Evolutionary conservation across 2,329 filamentous ascomycete species (phyloP).

Genomic region (Penicillium sp.): DNA sequence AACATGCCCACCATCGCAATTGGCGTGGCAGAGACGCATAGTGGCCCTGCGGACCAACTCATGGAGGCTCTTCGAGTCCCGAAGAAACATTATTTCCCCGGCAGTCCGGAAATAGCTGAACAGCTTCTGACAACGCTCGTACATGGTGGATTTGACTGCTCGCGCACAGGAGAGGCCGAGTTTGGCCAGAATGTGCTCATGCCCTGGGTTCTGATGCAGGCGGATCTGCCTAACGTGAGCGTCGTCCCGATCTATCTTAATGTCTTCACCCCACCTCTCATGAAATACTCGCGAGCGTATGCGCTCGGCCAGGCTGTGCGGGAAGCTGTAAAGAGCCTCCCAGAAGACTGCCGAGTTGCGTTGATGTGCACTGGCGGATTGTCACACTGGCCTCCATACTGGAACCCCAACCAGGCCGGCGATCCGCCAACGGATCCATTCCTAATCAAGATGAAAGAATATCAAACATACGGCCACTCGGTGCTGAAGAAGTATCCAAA

Average conservation of each 20-base stretch:
- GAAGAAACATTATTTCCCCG: constrained; percentile 24
- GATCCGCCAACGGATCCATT: constrained; percentile 24
- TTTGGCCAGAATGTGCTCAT: constrained; percentile 29
- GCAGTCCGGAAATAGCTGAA: constrained; percentile 24
- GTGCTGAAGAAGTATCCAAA: constrained; percentile 22
- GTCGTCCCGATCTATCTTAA: constrained; percentile 28
- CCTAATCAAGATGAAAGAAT: constrained; percentile 27
- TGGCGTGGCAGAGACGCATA: constrained; percentile 22
- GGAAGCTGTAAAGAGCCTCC: constrained; percentile 19
- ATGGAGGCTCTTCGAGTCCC: constrained; percentile 24
- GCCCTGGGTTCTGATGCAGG: constrained; percentile 28
- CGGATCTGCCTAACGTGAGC: constrained; percentile 18
- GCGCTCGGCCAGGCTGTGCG: constrained; percentile 27
- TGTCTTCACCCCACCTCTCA: constrained; percentile 27
- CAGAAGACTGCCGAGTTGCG: constrained; percentile 9
- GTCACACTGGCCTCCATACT: constrained; percentile 30
- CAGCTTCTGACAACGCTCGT: constrained; percentile 22
- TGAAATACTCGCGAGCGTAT: constrained; percentile 27
- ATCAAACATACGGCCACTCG: constrained; percentile 24
- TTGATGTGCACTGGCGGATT: constrained; percentile 24
- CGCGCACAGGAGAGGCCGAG: constrained; percentile 20
- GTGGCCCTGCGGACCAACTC: constrained; percentile 28
- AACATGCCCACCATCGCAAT: constrained; percentile 27
- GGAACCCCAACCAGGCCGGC: constrained; percentile 24
- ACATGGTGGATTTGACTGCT: constrained; percentile 23